These are phyloP conservation scores for Gastroboletus turbinatus DNA, from an alignment of 1,284 basidiomycete species.

Conservation along the genomic window DNA sequence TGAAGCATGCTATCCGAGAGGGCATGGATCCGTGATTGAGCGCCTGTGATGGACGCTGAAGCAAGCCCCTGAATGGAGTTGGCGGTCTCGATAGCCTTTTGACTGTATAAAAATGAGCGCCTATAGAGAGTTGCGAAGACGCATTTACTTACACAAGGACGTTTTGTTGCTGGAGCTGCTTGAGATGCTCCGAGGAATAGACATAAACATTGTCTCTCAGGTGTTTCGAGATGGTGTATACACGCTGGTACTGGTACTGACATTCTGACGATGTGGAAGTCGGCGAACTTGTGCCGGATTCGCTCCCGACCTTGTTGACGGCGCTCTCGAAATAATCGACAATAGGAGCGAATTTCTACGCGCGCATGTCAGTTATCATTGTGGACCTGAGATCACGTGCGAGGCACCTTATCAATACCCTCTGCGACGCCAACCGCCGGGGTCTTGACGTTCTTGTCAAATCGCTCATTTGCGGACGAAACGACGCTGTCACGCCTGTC, in stretches of 20 bases:
- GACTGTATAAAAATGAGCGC: constrained; percentile 39
- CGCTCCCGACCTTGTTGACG: constrained; percentile 53
- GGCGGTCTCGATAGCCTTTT: constrained; percentile 69
- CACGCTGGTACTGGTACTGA: constrained; percentile 76
- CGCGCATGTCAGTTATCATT: constrained; percentile 11
- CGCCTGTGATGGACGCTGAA: constrained; percentile 49
- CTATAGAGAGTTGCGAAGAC: neutral
- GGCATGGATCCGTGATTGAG: constrained; percentile 51
- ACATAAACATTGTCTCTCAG: constrained; percentile 60
- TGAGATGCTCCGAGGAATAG: constrained; percentile 70
- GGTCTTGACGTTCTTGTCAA: constrained; percentile 62
- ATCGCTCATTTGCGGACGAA: constrained; percentile 58
- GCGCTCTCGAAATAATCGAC: constrained; percentile 67
- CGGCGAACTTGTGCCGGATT: constrained; percentile 43
- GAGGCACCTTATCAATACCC: constrained; percentile 68
- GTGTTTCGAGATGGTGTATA: constrained; percentile 59
- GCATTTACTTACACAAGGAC: constrained; percentile 54
- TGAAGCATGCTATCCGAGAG: constrained; percentile 63
- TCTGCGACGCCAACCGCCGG: constrained; percentile 64
- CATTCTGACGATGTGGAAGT: constrained; percentile 38
- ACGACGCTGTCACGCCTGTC: constrained; percentile 55
- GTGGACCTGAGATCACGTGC: constrained; percentile 14
- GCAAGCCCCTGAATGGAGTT: constrained; percentile 58
- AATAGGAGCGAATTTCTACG: constrained; percentile 66
- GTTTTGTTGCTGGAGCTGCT: constrained; percentile 67